A percentile compares a stretch with the other conserved stretches of the same genome.
These are phyloP conservation scores for Eremothecium sinecaudum DNA, from an alignment of 1,139 yeast genomes.

Conservation along the genomic window DNA sequence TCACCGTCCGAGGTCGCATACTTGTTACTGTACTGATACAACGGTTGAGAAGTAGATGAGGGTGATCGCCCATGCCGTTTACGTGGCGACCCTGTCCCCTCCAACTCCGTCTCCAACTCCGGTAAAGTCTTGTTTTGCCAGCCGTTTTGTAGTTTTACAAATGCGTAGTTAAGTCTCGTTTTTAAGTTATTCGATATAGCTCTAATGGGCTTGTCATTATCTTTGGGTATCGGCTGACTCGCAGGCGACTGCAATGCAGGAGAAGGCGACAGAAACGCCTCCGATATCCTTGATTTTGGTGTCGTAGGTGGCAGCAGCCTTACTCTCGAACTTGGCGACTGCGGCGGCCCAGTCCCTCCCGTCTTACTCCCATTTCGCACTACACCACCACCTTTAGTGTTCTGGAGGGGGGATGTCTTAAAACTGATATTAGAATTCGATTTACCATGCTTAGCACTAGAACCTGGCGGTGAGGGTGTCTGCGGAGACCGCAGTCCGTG, in stretches of 20 bases:
- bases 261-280: slow-evolving; percentile 30
- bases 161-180: slow-evolving; percentile 40
- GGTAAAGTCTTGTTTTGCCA: slow-evolving; percentile 34
- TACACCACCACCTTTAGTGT: slow-evolving; percentile 5
- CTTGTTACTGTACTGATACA: slow-evolving; percentile 11
- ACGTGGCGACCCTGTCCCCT: slow-evolving; percentile 5
- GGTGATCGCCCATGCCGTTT: slow-evolving; percentile 5
- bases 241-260: slow-evolving; percentile 34
- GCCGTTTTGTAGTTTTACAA: slow-evolving; percentile 38
- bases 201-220: slow-evolving; percentile 33
- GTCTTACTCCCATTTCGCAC: not conserved
- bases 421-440: slow-evolving; percentile 9
- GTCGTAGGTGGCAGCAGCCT: slow-evolving; percentile 31
- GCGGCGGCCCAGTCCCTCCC: not conserved
- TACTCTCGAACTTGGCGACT: slow-evolving; percentile 18
- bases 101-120: slow-evolving; percentile 29
- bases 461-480: slow-evolving; percentile 19
- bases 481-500: slow-evolving; percentile 17
- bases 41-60: not conserved
- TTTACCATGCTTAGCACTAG: slow-evolving; percentile 2
- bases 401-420: slow-evolving; percentile 19
- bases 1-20: slow-evolving; percentile 11
- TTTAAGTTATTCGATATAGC: slow-evolving; percentile 36
- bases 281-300: slow-evolving; percentile 29
- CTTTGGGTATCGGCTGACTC: slow-evolving; percentile 15